Percentiles rank a stretch among this genome's conserved stretches.
These are phyloP conservation scores for Lecanosticta acicola DNA, from an alignment of 2,329 filamentous ascomycete genomes.

Conservation along the genomic window DNA sequence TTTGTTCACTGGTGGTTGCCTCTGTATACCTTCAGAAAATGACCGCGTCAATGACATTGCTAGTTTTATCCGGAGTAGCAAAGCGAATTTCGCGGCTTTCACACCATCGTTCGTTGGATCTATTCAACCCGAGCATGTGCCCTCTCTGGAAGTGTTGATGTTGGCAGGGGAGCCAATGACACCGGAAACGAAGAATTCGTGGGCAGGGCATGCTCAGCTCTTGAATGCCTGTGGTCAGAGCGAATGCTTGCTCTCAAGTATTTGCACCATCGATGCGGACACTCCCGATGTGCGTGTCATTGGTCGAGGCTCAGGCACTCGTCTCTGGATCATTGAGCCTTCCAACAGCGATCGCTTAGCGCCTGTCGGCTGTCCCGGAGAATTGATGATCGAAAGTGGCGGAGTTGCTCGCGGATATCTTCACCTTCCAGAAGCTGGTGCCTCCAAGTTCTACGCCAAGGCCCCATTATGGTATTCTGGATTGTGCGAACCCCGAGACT, in stretches of 20 bases:
- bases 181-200: neutral
- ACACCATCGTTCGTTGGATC: neutral
- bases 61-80: neutral
- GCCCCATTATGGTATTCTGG: neutral
- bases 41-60: constrained; percentile 46
- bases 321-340: constrained; percentile 29
- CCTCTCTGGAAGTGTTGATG: neutral
- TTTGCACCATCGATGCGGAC: neutral
- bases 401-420: constrained; percentile 42
- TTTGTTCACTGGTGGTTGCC: constrained; percentile 2
- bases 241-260: neutral
- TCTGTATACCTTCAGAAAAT: constrained; percentile 28
- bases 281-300: neutral
- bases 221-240: neutral
- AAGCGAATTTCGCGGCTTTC: neutral
- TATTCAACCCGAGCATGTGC: neutral
- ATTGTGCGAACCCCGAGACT: neutral
- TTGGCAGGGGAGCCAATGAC: neutral
- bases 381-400: constrained; percentile 42
- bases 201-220: neutral
- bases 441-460: constrained; percentile 25
- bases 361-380: constrained; percentile 40
- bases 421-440: constrained; percentile 24
- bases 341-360: constrained; percentile 27
- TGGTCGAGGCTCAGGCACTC: neutral